Evolutionary conservation across 225 moss, liverwort and hornwort species (phyloP), one percentile per base, ranked within the genome.

Genomic region (Pleurozium schreberi): DNA sequence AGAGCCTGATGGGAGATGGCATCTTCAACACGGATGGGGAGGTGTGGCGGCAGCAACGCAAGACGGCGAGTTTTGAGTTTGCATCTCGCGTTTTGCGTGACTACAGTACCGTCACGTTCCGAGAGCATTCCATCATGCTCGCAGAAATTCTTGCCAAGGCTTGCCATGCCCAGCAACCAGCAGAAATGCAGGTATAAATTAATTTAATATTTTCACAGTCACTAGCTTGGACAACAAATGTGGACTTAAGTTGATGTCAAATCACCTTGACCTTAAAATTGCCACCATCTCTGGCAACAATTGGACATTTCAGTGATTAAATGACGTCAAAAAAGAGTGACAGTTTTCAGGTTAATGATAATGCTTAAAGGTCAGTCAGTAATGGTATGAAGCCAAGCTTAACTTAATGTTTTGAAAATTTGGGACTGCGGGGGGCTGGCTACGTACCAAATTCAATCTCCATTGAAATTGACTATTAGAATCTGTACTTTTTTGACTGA

Each of bases 121-220:
- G 89, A 7, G 84, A 93, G 66, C 79, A 91, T 62, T 75, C 91
- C 43, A 47, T 93, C 3, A 75, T 88, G 88, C 92, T 93, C 10
- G 93, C 91, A 1, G 85, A 88, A 30, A 87, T 91, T 27, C 83
- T 93, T 6, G 74, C 83, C 34, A 83, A 68, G 22, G 92, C 88
- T 27, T 90, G 89, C 42, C 82, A 47, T 5, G 18, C 84, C 34
- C 78, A 84, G 7, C 67, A 92, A 65, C 67, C 90, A 8, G 52
- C 75, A 12, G 93, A 93, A 59, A 92, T 93, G 93, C 93, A 93
- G 90, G 93, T 92, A n/a, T n/a, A n/a, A n/a, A n/a, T n/a, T n/a
- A 60, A 25, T 5, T 62, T 62, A 19, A 12, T 52, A 38, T 2
- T 12, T 58, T 43, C 42, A 18, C 19, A 60, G 52, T 52, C 52